Percentiles rank a stretch among this genome's conserved stretches.
Evolutionary conservation across 129 eudicot genomes (phyloP).

Genomic region (Apium graveolens): DNA sequence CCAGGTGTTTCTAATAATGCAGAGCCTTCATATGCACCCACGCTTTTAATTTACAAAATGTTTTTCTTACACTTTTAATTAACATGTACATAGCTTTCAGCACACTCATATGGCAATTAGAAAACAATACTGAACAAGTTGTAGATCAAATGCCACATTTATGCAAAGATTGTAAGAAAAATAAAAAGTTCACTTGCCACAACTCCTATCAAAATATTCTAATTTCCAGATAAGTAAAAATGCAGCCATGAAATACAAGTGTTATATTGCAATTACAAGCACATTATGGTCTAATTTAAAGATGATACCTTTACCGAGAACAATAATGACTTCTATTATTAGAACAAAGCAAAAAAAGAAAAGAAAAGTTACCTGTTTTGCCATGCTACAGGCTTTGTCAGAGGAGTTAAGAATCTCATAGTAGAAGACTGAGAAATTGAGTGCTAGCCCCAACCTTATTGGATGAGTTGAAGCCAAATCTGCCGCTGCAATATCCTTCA

Average conservation of each 20-base stretch:
- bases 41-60: too few species aligned
- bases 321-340: background rate
- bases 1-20: too few species aligned
- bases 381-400: slow-evolving; percentile 79
- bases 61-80: background rate
- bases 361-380: slow-evolving; percentile 52
- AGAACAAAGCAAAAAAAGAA: background rate
- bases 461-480: slow-evolving; percentile 77
- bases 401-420: slow-evolving; percentile 74
- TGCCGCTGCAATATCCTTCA: slow-evolving; percentile 65
- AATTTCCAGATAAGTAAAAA: background rate
- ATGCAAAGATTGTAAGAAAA: background rate
- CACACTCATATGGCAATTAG: background rate
- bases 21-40: too few species aligned
- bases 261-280: background rate
- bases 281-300: background rate
- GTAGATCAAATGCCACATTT: background rate
- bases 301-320: background rate
- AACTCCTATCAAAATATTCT: background rate
- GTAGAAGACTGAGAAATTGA: slow-evolving; percentile 78
- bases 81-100: background rate
- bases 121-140: background rate
- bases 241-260: background rate
- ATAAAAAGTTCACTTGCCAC: background rate
- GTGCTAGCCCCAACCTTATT: slow-evolving; percentile 72